Conservation (phyloP, 1,284 basidiomycete genomes). For the Ustilago bromivora region DNA sequence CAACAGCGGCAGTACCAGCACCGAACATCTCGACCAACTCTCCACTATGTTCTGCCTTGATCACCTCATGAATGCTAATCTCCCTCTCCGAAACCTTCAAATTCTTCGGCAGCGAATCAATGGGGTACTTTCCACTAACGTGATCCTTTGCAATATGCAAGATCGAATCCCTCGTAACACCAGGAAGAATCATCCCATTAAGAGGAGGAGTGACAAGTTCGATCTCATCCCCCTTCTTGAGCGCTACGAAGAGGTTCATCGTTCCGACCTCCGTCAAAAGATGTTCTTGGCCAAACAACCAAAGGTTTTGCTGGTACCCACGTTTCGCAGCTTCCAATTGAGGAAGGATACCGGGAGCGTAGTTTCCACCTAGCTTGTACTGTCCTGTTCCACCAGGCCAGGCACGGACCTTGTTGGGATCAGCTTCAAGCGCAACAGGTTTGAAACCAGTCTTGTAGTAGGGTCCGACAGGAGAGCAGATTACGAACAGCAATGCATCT, state of each 20-base stretch:
- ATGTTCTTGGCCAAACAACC: constrained; percentile 77
- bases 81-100: constrained; percentile 84
- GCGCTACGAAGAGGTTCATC: constrained; percentile 94
- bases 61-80: constrained; percentile 89
- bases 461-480: constrained; percentile 83
- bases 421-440: constrained; percentile 90
- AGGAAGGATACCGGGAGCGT: constrained; percentile 72
- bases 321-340: constrained; percentile 84
- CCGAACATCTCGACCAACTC: constrained; percentile 91
- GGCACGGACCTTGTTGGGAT: constrained; percentile 81
- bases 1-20: constrained; percentile 77
- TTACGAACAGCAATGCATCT: constrained; percentile 93
- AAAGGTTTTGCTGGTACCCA: constrained; percentile 95
- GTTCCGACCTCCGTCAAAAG: constrained; percentile 76
- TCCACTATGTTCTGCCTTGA: constrained; percentile 78
- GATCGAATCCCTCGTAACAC: constrained; percentile 89
- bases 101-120: constrained; percentile 70
- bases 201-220: constrained; percentile 77
- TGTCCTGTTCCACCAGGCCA: constrained; percentile 68
- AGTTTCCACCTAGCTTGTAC: constrained; percentile 69
- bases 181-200: constrained; percentile 94
- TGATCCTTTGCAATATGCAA: constrained; percentile 85
- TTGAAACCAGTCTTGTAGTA: constrained; percentile 97
- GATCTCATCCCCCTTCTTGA: constrained; percentile 79
- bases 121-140: constrained; percentile 73